phyloP scores from a whole-genome alignment of 805 yeast genomes.

The Pichia insulana region DNA sequence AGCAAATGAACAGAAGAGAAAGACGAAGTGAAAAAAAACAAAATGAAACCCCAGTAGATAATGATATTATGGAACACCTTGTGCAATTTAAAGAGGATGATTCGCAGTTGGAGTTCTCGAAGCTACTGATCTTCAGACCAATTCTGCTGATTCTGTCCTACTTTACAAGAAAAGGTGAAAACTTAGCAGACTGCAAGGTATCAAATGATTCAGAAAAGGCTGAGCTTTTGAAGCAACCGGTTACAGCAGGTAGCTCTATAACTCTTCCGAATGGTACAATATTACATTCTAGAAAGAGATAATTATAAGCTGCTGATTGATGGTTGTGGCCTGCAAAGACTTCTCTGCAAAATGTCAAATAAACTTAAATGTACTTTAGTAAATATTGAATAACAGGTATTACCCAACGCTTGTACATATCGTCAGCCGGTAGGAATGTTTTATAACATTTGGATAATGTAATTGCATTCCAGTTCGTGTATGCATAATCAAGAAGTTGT shows the following conservation, averaged over 20 bases:
- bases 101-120: constrained; percentile 3
- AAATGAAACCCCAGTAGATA: neutral
- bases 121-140: constrained; percentile 1
- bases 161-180: neutral
- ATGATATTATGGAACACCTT: constrained; percentile 5
- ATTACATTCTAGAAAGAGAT: constrained; percentile 8
- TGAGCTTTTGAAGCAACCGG: constrained; percentile 7
- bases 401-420: neutral
- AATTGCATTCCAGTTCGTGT: neutral
- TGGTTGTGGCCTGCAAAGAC: too few relatives aligned
- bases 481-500: neutral
- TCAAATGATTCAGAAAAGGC: constrained; percentile 14
- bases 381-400: neutral
- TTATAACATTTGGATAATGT: constrained; percentile 1
- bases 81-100: constrained; percentile 8
- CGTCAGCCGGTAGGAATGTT: neutral
- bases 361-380: neutral
- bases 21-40: constrained; percentile 8
- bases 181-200: neutral
- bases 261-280: constrained; percentile 8
- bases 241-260: neutral
- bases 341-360: too few relatives aligned
- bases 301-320: neutral
- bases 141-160: neutral
- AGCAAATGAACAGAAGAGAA: constrained; percentile 11